Evolutionary conservation across 306 rosid species (phyloP), one percentile per base, ranked within the genome.

Genomic region (Pueraria montana): DNA sequence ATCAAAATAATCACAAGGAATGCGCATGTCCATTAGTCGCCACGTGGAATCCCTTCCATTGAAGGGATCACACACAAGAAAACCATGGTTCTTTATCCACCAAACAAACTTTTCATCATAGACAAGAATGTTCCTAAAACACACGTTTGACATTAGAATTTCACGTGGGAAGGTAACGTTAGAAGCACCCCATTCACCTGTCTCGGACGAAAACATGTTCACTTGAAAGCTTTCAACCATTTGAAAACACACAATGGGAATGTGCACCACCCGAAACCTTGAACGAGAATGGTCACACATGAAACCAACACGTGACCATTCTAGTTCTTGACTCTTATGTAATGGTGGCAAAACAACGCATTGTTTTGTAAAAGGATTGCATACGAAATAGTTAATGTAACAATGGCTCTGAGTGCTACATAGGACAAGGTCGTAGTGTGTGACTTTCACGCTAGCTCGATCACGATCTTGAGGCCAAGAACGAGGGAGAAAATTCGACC

Each of bases 1-100:
- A 24, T 26, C 9, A 26, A 12, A 4, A 3, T 0, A 5, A 30
- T 0, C 0, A 13, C 3, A 26, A 30, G 11, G 20, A 27, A 0
- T 27, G 2, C 4, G 0, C 4, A 21, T 58, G 6, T 10, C 1
- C 2, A 12, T 13, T 5, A 16, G 2, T 63, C 11, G 0, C 38
- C 69, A 63, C 42, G 2, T 0, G 2, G 21, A 5, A 27, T 63
- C 11, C 11, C 1, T 1, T 13, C 5, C 42, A 14, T 13, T 7
- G 4, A 30, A 62, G 4, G 68, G 68, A 30, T 62, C 68, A 27
- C 68, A 62, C 68, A 12, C 67, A 24, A 61, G 18, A 61, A 61
- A 61, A 13, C 40, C 67, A 24, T 10, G n/a, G n/a, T n/a, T 1
- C 0, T 1, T 0, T 12, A 61, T 27, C 20, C 69, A 27, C 69